Percentiles rank a stretch among this genome's conserved stretches.
Evolutionary conservation across 2,329 filamentous ascomycete species (phyloP).

Genomic region (Talaromyces sp.): DNA sequence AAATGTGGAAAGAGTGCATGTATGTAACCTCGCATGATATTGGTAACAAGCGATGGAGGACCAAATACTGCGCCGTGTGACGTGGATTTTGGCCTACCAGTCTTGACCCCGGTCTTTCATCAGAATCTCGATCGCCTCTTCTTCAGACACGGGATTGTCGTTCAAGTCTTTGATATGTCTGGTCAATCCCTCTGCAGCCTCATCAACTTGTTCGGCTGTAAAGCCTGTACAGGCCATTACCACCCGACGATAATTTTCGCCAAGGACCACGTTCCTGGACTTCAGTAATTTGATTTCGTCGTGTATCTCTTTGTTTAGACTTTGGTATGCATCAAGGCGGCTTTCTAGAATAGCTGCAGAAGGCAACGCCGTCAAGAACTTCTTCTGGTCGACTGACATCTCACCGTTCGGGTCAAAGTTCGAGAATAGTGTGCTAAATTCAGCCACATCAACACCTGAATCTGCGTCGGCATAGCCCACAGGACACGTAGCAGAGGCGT

Average conservation of each 20-base stretch:
- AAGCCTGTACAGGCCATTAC: constrained; percentile 83
- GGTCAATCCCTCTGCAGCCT: constrained; percentile 72
- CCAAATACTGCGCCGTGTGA: not conserved
- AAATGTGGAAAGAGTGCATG: not conserved
- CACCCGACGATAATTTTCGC: constrained; percentile 82
- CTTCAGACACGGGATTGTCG: constrained; percentile 54
- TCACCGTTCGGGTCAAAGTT: constrained; percentile 41
- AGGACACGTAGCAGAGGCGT: constrained; percentile 43
- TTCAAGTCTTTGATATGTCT: constrained; percentile 76
- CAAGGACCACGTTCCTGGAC: constrained; percentile 76
- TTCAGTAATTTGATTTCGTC: constrained; percentile 69
- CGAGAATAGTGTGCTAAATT: constrained; percentile 37
- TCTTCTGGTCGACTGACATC: constrained; percentile 39
- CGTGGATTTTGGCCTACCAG: constrained; percentile 30
- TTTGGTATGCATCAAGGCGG: constrained; percentile 66
- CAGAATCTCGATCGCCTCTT: constrained; percentile 44
- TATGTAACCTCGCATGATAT: not conserved
- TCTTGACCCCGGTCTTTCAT: constrained; percentile 46
- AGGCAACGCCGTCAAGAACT: constrained; percentile 54
- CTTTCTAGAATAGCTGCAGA: constrained; percentile 61
- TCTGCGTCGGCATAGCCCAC: constrained; percentile 50
- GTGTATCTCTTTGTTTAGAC: constrained; percentile 64
- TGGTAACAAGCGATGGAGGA: not conserved
- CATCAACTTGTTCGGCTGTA: constrained; percentile 73
- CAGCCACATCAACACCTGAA: constrained; percentile 34